phyloP scores from a whole-genome alignment of 495 filamentous ascomycete species.

The Podospora anserina region DNA sequence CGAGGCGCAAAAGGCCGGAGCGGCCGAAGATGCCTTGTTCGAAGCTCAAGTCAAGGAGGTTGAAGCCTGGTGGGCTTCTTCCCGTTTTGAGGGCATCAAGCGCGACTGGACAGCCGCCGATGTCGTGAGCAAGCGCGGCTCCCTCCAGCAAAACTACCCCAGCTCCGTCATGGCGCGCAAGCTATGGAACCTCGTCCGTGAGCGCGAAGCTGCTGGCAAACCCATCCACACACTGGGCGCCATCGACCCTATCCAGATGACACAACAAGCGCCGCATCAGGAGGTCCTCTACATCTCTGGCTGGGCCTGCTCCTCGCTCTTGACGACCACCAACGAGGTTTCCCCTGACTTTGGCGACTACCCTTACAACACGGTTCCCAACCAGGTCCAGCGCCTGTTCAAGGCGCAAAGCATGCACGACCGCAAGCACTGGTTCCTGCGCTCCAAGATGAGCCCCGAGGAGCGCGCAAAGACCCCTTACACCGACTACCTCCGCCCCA shows the following conservation, averaged over 20 bases:
- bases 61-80: constrained; percentile 79
- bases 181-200: constrained; percentile 81
- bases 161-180: constrained; percentile 92
- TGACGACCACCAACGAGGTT: constrained; percentile 94
- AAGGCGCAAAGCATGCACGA: constrained; percentile 97
- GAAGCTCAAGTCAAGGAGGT: constrained; percentile 77
- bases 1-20: constrained; percentile 65
- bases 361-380: constrained; percentile 97
- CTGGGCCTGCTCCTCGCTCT: constrained; percentile 91
- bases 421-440: constrained; percentile 85
- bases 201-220: constrained; percentile 68
- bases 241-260: constrained; percentile 98
- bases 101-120: constrained; percentile 86
- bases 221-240: constrained; percentile 97
- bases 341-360: constrained; percentile 97
- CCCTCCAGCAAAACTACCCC: constrained; percentile 80
- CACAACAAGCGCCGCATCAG: constrained; percentile 92
- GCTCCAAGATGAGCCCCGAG: constrained; percentile 70
- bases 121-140: constrained; percentile 88
- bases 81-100: constrained; percentile 83
- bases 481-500: constrained; percentile 87
- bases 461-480: constrained; percentile 74
- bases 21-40: constrained; percentile 77
- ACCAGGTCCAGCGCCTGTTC: constrained; percentile 92
- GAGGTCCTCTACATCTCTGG: constrained; percentile 94